Percentiles rank a stretch among this genome's conserved stretches.
These are phyloP conservation scores for Prunus dulcis DNA, from an alignment of 306 rosid genomes.

Conservation along the genomic window DNA sequence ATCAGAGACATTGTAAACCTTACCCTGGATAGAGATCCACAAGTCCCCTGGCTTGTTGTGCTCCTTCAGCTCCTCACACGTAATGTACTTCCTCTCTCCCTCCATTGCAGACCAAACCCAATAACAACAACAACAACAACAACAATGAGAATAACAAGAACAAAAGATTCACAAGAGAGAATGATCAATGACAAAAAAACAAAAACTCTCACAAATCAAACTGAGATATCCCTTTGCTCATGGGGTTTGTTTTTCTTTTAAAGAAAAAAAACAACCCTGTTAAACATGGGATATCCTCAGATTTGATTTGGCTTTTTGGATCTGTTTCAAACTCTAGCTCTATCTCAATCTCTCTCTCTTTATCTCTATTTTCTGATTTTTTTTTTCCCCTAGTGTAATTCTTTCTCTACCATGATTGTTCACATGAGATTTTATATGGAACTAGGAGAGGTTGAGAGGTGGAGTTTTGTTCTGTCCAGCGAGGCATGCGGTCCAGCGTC, in stretches of 20 bases:
- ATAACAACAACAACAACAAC: neutral
- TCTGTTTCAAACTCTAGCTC: neutral
- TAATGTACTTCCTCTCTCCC: constrained; percentile 23
- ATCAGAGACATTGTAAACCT: constrained; percentile 34
- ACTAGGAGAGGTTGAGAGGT: neutral
- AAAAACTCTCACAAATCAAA: neutral
- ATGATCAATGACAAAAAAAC: neutral
- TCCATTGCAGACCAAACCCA: constrained; percentile 4
- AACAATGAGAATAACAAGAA: neutral
- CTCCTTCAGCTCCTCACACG: constrained; percentile 28
- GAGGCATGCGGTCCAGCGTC: neutral
- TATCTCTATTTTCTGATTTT: neutral
- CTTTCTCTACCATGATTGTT: neutral
- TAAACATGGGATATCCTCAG: neutral
- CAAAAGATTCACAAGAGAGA: neutral
- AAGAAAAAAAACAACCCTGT: neutral
- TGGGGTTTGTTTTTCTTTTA: neutral
- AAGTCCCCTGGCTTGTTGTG: constrained; percentile 34
- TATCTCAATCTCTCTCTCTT: neutral
- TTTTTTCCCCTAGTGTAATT: neutral
- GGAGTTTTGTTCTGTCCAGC: neutral
- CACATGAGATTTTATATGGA: neutral
- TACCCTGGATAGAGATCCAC: constrained; percentile 43
- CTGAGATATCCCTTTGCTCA: neutral
- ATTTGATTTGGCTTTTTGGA: neutral